phyloP scores from a whole-genome alignment of 345 rosid species.

The Brassica cretica region DNA sequence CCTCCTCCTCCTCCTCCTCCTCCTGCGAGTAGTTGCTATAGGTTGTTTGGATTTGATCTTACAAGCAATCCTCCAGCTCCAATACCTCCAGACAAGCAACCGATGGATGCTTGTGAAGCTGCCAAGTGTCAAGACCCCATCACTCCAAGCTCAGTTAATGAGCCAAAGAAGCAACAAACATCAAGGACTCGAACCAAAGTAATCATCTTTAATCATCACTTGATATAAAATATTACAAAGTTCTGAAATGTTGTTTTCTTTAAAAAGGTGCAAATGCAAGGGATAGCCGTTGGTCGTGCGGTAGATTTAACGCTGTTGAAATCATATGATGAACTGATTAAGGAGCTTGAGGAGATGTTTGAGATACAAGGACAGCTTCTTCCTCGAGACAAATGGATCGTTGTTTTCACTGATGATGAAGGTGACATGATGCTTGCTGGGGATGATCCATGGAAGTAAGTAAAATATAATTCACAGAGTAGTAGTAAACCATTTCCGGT shows the following conservation, averaged over 20 bases:
- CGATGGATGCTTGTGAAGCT: constrained; percentile 24
- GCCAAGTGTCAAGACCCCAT: constrained; percentile 42
- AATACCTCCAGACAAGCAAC: constrained; percentile 35
- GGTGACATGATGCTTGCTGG: constrained; percentile 80
- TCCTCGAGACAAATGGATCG: constrained; percentile 54
- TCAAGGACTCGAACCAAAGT: constrained; percentile 35
- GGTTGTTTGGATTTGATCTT: constrained; percentile 71
- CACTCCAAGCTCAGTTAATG: constrained; percentile 30
- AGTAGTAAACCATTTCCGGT: neutral
- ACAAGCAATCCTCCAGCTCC: constrained; percentile 33
- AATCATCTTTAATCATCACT: neutral
- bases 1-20: constrained; percentile 29
- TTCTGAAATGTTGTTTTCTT: neutral
- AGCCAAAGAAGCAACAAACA: constrained; percentile 48
- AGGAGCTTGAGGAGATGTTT: constrained; percentile 65
- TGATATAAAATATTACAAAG: neutral
- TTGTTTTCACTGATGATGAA: constrained; percentile 68
- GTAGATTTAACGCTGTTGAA: constrained; percentile 57
- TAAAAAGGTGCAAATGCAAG: constrained; percentile 74
- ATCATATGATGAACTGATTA: constrained; percentile 55
- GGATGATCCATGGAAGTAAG: constrained; percentile 81
- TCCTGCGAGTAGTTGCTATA: constrained; percentile 35
- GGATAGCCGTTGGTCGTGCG: constrained; percentile 73
- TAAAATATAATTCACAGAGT: neutral
- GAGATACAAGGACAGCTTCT: constrained; percentile 62